A percentile compares a stretch with the other conserved stretches of the same genome.
Conservation (phyloP, 2,329 filamentous ascomycete species). For the Arthroderma uncinatum region DNA sequence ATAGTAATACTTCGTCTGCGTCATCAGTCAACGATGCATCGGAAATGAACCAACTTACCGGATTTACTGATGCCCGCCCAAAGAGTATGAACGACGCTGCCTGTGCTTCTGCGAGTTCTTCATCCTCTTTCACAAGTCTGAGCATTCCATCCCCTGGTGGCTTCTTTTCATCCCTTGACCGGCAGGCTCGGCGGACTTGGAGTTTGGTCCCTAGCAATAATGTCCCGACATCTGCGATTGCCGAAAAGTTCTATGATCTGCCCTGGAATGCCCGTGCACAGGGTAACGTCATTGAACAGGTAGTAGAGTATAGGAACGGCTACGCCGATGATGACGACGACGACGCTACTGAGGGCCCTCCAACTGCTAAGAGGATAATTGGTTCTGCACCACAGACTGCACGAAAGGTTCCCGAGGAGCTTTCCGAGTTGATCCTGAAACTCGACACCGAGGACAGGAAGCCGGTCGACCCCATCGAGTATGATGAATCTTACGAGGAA, state of each 20-base stretch:
- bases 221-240: conserved; percentile 75
- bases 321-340: conserved; percentile 27
- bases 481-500: conserved; percentile 62
- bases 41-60: conserved; percentile 39
- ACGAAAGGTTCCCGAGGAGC: conserved; percentile 40
- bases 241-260: conserved; percentile 78
- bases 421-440: conserved; percentile 18
- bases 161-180: conserved; percentile 78
- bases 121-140: conserved; percentile 64
- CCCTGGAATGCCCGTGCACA: conserved; percentile 54
- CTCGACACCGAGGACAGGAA: conserved; percentile 20
- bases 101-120: conserved; percentile 46
- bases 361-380: conserved; percentile 30
- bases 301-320: conserved; percentile 48
- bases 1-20: conserved; percentile 31
- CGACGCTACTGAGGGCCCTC: conserved; percentile 23
- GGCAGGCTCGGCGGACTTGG: conserved; percentile 71
- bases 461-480: conserved; percentile 42
- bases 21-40: conserved; percentile 18
- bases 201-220: conserved; percentile 48
- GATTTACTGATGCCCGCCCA: conserved; percentile 49
- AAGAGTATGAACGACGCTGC: conserved; percentile 37
- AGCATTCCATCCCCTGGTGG: conserved; percentile 85
- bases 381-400: conserved; percentile 58
- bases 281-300: conserved; percentile 49